phyloP scores from a whole-genome alignment of 2,329 filamentous ascomycete species.

The Xylogone sp. region DNA sequence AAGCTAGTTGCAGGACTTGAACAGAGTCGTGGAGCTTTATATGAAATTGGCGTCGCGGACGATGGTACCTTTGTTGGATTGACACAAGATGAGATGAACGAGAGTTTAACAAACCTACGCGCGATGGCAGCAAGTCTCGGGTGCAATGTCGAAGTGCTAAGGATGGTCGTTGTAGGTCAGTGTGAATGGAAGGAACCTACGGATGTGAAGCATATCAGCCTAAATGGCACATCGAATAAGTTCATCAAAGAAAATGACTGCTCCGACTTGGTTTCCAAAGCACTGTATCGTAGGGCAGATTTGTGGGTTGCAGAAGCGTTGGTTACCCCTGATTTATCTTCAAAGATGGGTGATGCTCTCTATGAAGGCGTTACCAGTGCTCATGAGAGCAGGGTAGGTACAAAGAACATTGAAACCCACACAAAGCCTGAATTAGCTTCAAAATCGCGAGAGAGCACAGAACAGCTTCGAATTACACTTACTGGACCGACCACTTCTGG shows the following conservation, averaged over 20 bases:
- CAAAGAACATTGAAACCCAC: neutral
- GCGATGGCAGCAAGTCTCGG: conserved; percentile 92
- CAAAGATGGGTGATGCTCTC: conserved; percentile 15
- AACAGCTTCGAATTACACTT: conserved; percentile 82
- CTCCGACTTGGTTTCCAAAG: conserved; percentile 11
- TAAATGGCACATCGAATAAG: neutral
- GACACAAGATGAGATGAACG: conserved; percentile 85
- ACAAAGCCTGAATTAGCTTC: neutral
- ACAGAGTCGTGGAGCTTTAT: conserved; percentile 87
- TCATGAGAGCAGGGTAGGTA: neutral
- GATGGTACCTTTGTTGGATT: conserved; percentile 88
- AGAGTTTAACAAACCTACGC: conserved; percentile 79
- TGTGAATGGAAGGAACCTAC: conserved; percentile 61
- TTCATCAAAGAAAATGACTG: conserved; percentile 1
- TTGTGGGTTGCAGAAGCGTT: conserved; percentile 89
- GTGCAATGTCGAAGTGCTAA: conserved; percentile 76
- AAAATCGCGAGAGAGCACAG: conserved; percentile 22
- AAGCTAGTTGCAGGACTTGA: conserved; percentile 76
- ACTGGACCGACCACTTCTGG: conserved; percentile 87
- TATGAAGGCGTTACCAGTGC: neutral
- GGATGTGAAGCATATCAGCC: conserved; percentile 10
- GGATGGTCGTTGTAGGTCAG: conserved; percentile 78
- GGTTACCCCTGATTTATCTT: conserved; percentile 67
- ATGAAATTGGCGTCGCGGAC: conserved; percentile 95
- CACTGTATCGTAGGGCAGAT: conserved; percentile 42